phyloP scores from a whole-genome alignment of 2,329 filamentous ascomycete species.

The Tolypocladium endophyticum region DNA sequence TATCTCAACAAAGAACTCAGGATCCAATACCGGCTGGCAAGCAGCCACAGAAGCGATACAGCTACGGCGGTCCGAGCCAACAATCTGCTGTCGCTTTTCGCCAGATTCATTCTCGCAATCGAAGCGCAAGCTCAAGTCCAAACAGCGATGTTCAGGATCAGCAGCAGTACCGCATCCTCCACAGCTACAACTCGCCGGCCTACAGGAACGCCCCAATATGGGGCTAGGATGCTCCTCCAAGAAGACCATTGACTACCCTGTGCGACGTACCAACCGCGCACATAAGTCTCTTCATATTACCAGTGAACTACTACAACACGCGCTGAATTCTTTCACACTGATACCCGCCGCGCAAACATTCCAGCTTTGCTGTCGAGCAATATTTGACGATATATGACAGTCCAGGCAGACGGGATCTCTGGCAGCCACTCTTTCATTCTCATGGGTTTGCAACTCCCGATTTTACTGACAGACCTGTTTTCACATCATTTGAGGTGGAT shows the following conservation, averaged over 20 bases:
- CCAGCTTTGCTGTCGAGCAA: background rate
- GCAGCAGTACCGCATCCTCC: constrained; percentile 39
- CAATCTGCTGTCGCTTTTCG: constrained; percentile 23
- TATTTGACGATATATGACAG: no score
- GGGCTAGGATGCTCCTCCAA: constrained; percentile 22
- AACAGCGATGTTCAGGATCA: constrained; percentile 3
- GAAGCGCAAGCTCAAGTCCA: constrained; percentile 21
- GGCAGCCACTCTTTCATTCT: background rate
- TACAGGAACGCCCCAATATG: constrained; percentile 46
- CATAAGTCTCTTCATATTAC: background rate
- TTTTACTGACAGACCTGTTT: background rate
- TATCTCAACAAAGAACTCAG: background rate
- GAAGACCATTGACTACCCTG: background rate
- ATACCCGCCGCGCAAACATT: background rate
- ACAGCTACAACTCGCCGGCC: constrained; percentile 49
- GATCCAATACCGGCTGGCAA: background rate
- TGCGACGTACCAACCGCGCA: background rate
- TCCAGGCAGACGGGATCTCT: background rate
- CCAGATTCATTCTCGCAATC: constrained; percentile 21
- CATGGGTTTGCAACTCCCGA: background rate
- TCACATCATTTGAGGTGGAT: background rate
- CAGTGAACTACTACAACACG: background rate
- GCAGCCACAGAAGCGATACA: constrained; percentile 1
- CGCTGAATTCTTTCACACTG: background rate
- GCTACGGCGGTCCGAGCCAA: constrained; percentile 3